A percentile compares a stretch with the other conserved stretches of the same genome.
Evolutionary conservation across 2,329 filamentous ascomycete species (phyloP).

Genomic region (Sclerotinia spermophila): DNA sequence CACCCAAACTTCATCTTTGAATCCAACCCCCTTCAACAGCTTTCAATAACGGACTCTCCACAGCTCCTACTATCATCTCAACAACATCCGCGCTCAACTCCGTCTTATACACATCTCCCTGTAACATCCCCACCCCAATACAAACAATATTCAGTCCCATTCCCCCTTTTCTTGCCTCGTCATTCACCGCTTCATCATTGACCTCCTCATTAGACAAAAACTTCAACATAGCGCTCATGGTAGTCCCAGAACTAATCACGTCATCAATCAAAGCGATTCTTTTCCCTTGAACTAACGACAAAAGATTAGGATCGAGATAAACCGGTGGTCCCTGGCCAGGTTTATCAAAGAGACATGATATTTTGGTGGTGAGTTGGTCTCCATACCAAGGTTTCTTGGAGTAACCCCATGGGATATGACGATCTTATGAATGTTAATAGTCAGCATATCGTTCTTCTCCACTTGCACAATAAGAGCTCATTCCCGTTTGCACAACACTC

Average conservation of each 20-base stretch:
- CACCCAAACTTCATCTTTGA: background rate
- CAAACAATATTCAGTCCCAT: slow-evolving; percentile 6
- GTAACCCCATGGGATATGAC: slow-evolving; percentile 1
- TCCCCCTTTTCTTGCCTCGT: background rate
- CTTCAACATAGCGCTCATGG: background rate
- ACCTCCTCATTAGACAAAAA: background rate
- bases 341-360: background rate
- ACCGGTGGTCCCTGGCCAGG: background rate
- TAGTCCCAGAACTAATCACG: slow-evolving; percentile 5
- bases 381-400: slow-evolving; percentile 2
- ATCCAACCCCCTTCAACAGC: background rate
- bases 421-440: background rate
- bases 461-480: no score
- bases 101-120: background rate
- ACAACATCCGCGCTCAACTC: background rate
- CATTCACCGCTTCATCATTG: background rate
- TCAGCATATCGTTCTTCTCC: background rate
- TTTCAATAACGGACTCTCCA: background rate
- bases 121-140: slow-evolving; percentile 1
- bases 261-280: slow-evolving; percentile 10
- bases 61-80: background rate
- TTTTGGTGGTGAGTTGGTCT: background rate
- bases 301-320: slow-evolving; percentile 9
- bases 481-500: background rate
- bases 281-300: background rate